These are phyloP conservation scores for Prunus salicina DNA, from an alignment of 306 rosid genomes.

Conservation along the genomic window DNA sequence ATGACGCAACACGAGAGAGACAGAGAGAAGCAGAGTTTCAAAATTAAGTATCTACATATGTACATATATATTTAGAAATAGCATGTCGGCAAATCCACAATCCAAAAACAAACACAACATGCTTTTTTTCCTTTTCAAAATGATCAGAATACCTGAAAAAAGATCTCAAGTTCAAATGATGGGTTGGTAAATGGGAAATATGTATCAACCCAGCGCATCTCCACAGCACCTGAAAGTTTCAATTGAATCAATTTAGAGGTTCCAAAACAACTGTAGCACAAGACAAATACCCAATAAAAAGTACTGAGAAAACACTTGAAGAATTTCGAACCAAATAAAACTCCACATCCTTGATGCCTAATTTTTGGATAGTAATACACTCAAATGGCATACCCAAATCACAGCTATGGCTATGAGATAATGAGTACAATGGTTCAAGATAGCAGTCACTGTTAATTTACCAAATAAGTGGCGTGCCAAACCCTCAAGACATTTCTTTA, in stretches of 20 bases:
- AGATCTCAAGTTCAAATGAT: constrained; percentile 93
- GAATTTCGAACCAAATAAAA: background rate
- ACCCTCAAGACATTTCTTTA: constrained; percentile 96
- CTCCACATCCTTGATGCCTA: background rate
- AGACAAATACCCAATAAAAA: background rate
- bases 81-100: background rate
- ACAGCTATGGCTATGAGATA: background rate
- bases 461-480: constrained; percentile 91
- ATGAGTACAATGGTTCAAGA: background rate
- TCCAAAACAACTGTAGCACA: constrained; percentile 15
- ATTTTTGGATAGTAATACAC: background rate
- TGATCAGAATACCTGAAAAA: constrained; percentile 57
- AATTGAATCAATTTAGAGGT: background rate
- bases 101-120: background rate
- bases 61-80: background rate
- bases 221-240: constrained; percentile 72
- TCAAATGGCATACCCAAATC: background rate
- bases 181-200: constrained; percentile 95
- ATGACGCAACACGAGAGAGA: background rate
- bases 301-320: background rate
- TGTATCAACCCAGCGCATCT: constrained; percentile 98
- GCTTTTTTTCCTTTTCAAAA: background rate
- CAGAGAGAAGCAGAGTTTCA: background rate
- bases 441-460: constrained; percentile 28
- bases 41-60: background rate